phyloP scores from a whole-genome alignment of 257 asterid genomes.

The Cordia subcordata region DNA sequence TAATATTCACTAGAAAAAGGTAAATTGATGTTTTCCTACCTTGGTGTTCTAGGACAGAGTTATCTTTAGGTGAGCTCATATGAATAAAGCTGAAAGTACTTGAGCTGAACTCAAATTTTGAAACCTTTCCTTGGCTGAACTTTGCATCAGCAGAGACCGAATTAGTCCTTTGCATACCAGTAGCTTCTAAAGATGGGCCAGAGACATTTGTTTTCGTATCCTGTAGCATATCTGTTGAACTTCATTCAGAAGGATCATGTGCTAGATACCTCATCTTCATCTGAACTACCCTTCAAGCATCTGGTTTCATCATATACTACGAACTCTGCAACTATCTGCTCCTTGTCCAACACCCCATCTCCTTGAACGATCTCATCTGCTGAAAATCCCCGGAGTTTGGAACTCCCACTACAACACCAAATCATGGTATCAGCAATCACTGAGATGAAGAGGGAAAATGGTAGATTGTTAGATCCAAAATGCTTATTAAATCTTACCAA shows the following conservation, averaged over 20 bases:
- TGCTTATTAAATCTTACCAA: background rate
- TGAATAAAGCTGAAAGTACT: background rate
- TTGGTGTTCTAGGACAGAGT: background rate
- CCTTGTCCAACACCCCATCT: no score
- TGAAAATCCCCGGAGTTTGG: background rate
- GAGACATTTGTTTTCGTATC: background rate
- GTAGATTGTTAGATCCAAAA: no score
- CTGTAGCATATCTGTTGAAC: no score
- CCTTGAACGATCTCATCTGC: background rate
- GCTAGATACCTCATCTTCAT: background rate
- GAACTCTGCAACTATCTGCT: no score
- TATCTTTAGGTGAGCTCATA: background rate
- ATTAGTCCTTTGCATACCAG: background rate
- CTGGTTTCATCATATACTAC: no score
- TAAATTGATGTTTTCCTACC: background rate
- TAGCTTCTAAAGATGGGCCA: background rate
- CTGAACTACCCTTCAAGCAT: background rate
- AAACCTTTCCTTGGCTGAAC: conserved; percentile 2
- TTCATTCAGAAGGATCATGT: no score
- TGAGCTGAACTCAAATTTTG: background rate
- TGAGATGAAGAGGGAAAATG: background rate
- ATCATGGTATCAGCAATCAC: background rate
- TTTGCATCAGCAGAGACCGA: background rate
- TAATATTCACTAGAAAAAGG: no score
- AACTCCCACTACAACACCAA: background rate